Evolutionary conservation across 2,329 filamentous ascomycete species (phyloP), one percentile per base, ranked within the genome.

Genomic region (Curvularia eragrostidis): DNA sequence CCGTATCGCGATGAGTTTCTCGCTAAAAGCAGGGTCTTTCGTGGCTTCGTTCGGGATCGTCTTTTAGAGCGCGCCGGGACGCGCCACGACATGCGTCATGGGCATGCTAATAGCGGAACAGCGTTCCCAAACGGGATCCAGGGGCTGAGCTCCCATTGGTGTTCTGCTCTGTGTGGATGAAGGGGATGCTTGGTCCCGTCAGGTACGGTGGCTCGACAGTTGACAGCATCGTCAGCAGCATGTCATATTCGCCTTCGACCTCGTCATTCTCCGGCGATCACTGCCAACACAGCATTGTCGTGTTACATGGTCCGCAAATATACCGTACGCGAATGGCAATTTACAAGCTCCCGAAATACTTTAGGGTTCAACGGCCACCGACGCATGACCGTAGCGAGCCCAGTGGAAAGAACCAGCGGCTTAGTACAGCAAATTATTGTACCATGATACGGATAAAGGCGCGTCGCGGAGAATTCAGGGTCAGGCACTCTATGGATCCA

Each of bases 31-130:
- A 15, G 32, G 51, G 26, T 53, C 42, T 52, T 19, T 32, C 19
- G 13, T 34, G 32, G 32, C 38, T 23, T 42, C 13, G 28, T n/a
- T 30, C 18, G 5, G 32, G 44, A 3, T 46, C 50, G 13, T 47
- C 34, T 36, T 34, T 13, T 28, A 10, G 26, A 63, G 48, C 19
- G 57, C 50, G 12, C 54, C 60, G 15, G 51, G 44, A 19, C 43
- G 58, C 28, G 60, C 54, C n/a, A 64, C 61, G 10, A 67, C 24
- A 42, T 68, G 65, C 32, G 65, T 67, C 49, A 69, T 64, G 39
- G 64, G 65, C 64, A 69, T 69, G 19, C 64, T 59, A n/a, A n/a
- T n/a, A 18, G 65, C 67, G 44, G 67, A 64, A 9, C 57, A 66
- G 3, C 62, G 64, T 21, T 47, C 48, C 13, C 53, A 49, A 36